Conservation (phyloP, 2,329 filamentous ascomycete species). For the Fusarium sp. region DNA sequence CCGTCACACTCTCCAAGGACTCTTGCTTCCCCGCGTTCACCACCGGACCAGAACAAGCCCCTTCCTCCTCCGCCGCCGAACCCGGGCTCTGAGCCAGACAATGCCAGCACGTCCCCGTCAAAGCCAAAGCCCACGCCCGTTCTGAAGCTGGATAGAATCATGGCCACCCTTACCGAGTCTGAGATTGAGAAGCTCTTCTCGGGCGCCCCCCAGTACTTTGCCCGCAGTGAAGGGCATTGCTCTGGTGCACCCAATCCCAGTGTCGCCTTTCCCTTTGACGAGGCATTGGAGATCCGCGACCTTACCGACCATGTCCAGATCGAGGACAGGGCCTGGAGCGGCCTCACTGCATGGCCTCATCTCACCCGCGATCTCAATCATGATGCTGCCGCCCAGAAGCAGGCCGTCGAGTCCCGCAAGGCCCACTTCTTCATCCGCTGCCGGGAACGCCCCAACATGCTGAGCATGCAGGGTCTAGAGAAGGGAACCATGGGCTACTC, state of each 20-base stretch:
- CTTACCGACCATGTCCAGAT: constrained; percentile 70
- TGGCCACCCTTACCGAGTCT: constrained; percentile 64
- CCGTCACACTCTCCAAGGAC: constrained; percentile 39
- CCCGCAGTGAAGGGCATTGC: constrained; percentile 65
- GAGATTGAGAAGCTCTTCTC: constrained; percentile 76
- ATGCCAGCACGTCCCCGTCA: constrained; percentile 40
- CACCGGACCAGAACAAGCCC: constrained; percentile 63
- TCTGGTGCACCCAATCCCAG: constrained; percentile 67
- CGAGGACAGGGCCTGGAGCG: constrained; percentile 68
- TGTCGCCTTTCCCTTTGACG: constrained; percentile 73
- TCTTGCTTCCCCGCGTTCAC: constrained; percentile 49
- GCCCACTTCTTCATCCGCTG: constrained; percentile 67
- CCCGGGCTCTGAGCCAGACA: constrained; percentile 49
- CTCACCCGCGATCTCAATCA: constrained; percentile 61
- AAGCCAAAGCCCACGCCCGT: constrained; percentile 51
- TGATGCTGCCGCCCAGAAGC: constrained; percentile 54
- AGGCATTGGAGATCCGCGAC: constrained; percentile 66
- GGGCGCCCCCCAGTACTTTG: constrained; percentile 76
- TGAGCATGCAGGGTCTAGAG: constrained; percentile 74
- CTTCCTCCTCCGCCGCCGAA: constrained; percentile 61
- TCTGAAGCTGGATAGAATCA: constrained; percentile 64
- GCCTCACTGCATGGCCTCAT: constrained; percentile 68
- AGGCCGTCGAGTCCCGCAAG: constrained; percentile 55
- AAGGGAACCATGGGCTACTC: constrained; percentile 74
- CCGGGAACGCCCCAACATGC: constrained; percentile 72